phyloP scores from a whole-genome alignment of 345 rosid species.

The Boechera stricta region DNA sequence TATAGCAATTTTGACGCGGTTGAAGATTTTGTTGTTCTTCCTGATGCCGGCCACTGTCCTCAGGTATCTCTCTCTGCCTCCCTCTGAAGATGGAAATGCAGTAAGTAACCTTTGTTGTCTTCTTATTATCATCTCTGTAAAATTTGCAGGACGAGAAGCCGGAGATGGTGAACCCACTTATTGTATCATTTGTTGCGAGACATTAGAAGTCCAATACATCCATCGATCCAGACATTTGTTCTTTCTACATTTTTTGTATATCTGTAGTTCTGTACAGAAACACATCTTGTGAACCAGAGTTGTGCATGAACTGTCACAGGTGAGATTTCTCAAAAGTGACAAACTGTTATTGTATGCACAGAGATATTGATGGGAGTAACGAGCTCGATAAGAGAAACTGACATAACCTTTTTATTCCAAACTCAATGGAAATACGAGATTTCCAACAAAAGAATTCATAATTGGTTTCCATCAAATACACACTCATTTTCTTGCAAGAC shows the following conservation, averaged over 20 bases:
- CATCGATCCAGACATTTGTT: slow-evolving; percentile 3
- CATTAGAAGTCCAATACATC: slow-evolving; percentile 43
- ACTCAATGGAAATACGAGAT: neutral
- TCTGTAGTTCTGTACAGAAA: slow-evolving; percentile 29
- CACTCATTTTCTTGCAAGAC: neutral
- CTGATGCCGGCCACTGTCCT: slow-evolving; percentile 90
- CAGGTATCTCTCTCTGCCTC: slow-evolving; percentile 58
- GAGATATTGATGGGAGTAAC: neutral
- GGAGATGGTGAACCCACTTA: slow-evolving; percentile 80
- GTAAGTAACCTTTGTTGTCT: neutral
- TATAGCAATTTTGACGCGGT: slow-evolving; percentile 64
- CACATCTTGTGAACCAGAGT: slow-evolving; percentile 15
- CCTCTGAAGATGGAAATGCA: neutral
- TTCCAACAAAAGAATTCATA: neutral
- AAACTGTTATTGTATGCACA: slow-evolving; percentile 7
- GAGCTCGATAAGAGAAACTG: neutral
- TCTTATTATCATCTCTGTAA: slow-evolving; percentile 4
- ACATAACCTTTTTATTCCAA: neutral
- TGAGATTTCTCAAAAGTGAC: neutral
- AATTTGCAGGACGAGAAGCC: slow-evolving; percentile 83
- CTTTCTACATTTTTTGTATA: slow-evolving; percentile 12
- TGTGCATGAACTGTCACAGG: slow-evolving; percentile 21
- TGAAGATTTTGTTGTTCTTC: slow-evolving; percentile 76
- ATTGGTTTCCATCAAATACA: neutral
- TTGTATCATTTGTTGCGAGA: slow-evolving; percentile 74